Evolutionary conservation across 2,329 filamentous ascomycete genomes (phyloP).

Genomic region (Fusarium aywerte): DNA sequence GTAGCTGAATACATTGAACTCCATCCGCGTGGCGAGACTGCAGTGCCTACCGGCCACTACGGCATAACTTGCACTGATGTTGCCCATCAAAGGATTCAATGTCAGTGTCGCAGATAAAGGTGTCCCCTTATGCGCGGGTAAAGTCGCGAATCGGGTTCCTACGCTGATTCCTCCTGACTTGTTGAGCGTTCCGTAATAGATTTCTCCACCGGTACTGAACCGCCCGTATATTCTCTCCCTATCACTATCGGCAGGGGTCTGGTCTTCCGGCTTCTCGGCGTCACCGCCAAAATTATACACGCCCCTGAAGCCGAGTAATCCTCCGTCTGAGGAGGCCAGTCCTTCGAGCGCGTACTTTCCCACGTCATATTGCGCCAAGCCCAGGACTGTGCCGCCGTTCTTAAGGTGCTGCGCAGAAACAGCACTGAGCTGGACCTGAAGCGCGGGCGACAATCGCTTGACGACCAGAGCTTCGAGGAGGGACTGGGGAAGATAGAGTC

Average conservation of each 20-base stretch:
- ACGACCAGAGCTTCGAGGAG: slow-evolving; percentile 88
- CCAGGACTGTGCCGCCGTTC: slow-evolving; percentile 80
- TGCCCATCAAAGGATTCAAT: slow-evolving; percentile 93
- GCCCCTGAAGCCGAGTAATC: slow-evolving; percentile 85
- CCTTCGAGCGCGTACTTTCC: slow-evolving; percentile 91
- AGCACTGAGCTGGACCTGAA: slow-evolving; percentile 82
- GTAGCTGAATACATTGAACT: slow-evolving; percentile 98
- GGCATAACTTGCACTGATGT: slow-evolving; percentile 89
- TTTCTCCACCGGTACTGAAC: slow-evolving; percentile 89
- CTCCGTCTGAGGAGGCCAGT: slow-evolving; percentile 91
- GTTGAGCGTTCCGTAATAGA: slow-evolving; percentile 95
- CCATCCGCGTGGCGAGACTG: slow-evolving; percentile 88
- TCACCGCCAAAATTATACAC: slow-evolving; percentile 95
- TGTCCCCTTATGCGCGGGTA: slow-evolving; percentile 82
- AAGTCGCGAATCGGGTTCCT: slow-evolving; percentile 87
- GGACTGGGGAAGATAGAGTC: slow-evolving; percentile 84
- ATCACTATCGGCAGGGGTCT: slow-evolving; percentile 48
- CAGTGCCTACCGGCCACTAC: slow-evolving; percentile 86
- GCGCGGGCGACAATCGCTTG: slow-evolving; percentile 77
- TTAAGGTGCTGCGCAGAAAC: slow-evolving; percentile 77
- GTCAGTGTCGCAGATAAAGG: slow-evolving; percentile 95
- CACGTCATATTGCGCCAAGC: slow-evolving; percentile 81
- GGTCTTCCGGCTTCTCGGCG: slow-evolving; percentile 52
- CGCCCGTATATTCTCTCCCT: slow-evolving; percentile 77
- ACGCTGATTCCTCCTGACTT: slow-evolving; percentile 93